Evolutionary conservation across 2,329 filamentous ascomycete genomes (phyloP).

Genomic region (Epichloe coenophiala): DNA sequence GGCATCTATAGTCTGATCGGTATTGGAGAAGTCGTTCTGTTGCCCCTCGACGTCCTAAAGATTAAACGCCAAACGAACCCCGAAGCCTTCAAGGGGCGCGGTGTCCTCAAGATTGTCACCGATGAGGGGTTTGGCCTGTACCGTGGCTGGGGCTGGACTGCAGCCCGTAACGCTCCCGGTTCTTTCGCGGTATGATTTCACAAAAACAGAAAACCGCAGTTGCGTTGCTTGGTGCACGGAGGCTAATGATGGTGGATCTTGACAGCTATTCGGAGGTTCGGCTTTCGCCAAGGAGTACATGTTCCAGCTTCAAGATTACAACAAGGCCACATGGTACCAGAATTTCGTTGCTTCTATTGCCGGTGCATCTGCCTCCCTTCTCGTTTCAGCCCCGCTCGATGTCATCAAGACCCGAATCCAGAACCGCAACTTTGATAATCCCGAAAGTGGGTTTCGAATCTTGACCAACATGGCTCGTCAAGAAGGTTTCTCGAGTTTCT

Average conservation of each 20-base stretch:
- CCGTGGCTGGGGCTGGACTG: constrained; percentile 94
- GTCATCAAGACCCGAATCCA: constrained; percentile 98
- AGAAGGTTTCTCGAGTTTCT: constrained; percentile 78
- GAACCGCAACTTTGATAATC: constrained; percentile 97
- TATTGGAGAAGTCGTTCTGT: constrained; percentile 90
- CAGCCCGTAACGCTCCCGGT: constrained; percentile 88
- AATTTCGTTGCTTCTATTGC: constrained; percentile 96
- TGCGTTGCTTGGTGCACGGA: not conserved
- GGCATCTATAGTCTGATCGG: constrained; percentile 59
- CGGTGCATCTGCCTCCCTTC: constrained; percentile 84
- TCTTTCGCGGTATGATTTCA: constrained; percentile 73
- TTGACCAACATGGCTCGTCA: constrained; percentile 85
- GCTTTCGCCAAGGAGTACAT: constrained; percentile 97
- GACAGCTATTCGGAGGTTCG: constrained; percentile 91
- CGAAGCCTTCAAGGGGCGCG: constrained; percentile 89
- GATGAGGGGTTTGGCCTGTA: constrained; percentile 96
- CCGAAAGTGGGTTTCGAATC: constrained; percentile 86
- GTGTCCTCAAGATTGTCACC: constrained; percentile 73
- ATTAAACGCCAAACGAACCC: constrained; percentile 99
- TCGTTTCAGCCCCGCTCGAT: constrained; percentile 88
- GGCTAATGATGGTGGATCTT: not conserved
- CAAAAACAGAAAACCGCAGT: not conserved
- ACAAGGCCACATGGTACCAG: constrained; percentile 83
- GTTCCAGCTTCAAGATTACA: constrained; percentile 84
- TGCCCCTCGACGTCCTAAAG: constrained; percentile 94